phyloP scores from a whole-genome alignment of 1,284 basidiomycete genomes.

The Puccinia novopanici region DNA sequence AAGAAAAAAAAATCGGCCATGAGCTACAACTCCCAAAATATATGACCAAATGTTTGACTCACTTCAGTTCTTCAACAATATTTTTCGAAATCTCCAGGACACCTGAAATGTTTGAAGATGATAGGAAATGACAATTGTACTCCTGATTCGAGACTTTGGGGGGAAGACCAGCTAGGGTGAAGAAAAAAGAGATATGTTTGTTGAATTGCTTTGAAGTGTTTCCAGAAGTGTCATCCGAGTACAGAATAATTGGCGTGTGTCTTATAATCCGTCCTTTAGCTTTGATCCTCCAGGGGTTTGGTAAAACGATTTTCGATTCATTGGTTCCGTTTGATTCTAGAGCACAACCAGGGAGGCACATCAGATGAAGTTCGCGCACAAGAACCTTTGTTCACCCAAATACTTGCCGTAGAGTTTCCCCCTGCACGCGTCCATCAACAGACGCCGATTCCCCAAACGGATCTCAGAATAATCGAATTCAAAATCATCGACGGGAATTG shows the following conservation, averaged over 20 bases:
- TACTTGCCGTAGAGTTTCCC: too few species aligned
- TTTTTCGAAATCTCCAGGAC: slow-evolving; percentile 53
- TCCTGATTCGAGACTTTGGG: slow-evolving; percentile 19
- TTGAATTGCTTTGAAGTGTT: too few species aligned
- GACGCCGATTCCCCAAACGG: too few species aligned
- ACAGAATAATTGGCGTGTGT: too few species aligned
- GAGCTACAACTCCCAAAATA: not conserved
- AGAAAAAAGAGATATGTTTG: too few species aligned
- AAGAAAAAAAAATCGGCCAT: not conserved
- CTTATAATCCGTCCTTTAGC: slow-evolving; percentile 43
- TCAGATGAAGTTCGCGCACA: not conserved
- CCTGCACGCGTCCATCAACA: too few species aligned
- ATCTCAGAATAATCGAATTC: too few species aligned
- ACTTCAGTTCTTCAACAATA: slow-evolving; percentile 58
- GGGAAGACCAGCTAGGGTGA: too few species aligned
- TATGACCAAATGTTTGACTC: not conserved
- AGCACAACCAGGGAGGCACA: too few species aligned
- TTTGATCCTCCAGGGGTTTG: slow-evolving; percentile 43
- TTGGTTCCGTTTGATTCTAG: not conserved
- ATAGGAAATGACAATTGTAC: slow-evolving; percentile 23
- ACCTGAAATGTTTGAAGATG: not conserved
- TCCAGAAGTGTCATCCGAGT: too few species aligned
- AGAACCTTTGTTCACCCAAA: too few species aligned
- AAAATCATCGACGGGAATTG: too few species aligned
- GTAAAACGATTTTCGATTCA: not conserved